Evolutionary conservation across 2,329 filamentous ascomycete genomes (phyloP).

Genomic region (Microcyclospora tardicrescens): DNA sequence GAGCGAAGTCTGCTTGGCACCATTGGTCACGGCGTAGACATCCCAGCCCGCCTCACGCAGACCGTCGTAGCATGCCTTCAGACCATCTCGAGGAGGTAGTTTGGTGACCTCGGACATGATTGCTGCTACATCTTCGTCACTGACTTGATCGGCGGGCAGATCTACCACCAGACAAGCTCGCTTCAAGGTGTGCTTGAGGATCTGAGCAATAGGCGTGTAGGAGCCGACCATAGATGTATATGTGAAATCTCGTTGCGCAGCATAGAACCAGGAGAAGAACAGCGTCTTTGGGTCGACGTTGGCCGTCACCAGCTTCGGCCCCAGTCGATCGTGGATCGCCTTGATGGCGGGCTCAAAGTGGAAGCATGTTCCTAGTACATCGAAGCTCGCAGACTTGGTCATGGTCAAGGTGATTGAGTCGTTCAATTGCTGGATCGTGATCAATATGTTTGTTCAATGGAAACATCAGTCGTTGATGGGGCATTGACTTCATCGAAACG

Average conservation of each 20-base stretch:
- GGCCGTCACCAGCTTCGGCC: constrained; percentile 6
- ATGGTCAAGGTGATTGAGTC: constrained; percentile 1
- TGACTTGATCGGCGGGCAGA: constrained; percentile 8
- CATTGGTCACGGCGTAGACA: constrained; percentile 20
- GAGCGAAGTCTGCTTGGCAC: constrained; percentile 16
- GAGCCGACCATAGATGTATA: constrained; percentile 15
- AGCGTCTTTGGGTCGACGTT: constrained; percentile 13
- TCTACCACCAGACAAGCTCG: constrained; percentile 16
- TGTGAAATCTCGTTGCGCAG: constrained; percentile 20
- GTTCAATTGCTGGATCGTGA: too few species aligned
- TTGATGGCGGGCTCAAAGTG: constrained; percentile 15
- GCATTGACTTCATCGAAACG: too few species aligned
- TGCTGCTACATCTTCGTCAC: constrained; percentile 14
- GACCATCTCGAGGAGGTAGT: constrained; percentile 9
- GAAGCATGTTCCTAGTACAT: constrained; percentile 21
- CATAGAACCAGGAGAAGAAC: constrained; percentile 21
- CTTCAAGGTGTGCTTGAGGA: constrained; percentile 15
- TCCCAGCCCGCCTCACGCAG: constrained; percentile 17
- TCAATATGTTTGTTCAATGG: too few species aligned
- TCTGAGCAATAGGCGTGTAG: constrained; percentile 18
- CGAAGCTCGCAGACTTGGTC: constrained; percentile 18
- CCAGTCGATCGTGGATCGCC: constrained; percentile 11
- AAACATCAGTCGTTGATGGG: too few species aligned
- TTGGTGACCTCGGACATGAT: constrained; percentile 14
- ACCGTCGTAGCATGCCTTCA: constrained; percentile 19